A percentile compares a stretch with the other conserved stretches of the same genome.
phyloP scores from a whole-genome alignment of 1,284 basidiomycete genomes.

The Cryptococcus sp. region DNA sequence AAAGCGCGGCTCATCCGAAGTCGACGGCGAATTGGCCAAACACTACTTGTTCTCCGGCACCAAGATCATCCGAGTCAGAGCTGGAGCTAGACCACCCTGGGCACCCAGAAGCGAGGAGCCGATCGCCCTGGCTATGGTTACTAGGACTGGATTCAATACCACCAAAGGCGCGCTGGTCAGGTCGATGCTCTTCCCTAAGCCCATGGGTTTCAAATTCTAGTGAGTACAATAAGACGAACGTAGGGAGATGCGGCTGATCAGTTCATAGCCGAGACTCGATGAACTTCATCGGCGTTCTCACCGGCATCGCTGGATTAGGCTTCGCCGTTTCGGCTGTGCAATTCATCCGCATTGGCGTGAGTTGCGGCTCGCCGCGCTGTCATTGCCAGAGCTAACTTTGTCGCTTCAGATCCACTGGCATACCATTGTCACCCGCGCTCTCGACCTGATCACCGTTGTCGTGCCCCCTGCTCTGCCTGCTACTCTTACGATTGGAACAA shows the following conservation, averaged over 20 bases:
- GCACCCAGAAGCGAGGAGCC: slow-evolving; percentile 56
- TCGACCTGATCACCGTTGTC: slow-evolving; percentile 97
- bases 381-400: neutral
- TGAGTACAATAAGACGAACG: slow-evolving; percentile 13
- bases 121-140: slow-evolving; percentile 83
- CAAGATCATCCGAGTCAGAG: slow-evolving; percentile 86
- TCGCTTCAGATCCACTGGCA: slow-evolving; percentile 74
- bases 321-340: slow-evolving; percentile 87
- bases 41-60: slow-evolving; percentile 92
- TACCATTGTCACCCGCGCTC: slow-evolving; percentile 86
- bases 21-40: slow-evolving; percentile 72
- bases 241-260: neutral
- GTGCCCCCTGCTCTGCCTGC: slow-evolving; percentile 97
- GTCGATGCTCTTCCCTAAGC: slow-evolving; percentile 98
- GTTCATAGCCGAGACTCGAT: slow-evolving; percentile 78
- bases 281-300: slow-evolving; percentile 90
- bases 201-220: slow-evolving; percentile 97
- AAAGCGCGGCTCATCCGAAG: slow-evolving; percentile 60
- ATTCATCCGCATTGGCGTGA: slow-evolving; percentile 85
- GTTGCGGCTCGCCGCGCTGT: slow-evolving; percentile 29
- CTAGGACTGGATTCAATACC: slow-evolving; percentile 94
- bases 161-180: slow-evolving; percentile 95
- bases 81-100: slow-evolving; percentile 59
- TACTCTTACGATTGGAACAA: slow-evolving; percentile 95
- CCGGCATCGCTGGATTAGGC: slow-evolving; percentile 82